phyloP scores from a whole-genome alignment of 2,329 filamentous ascomycete genomes.

The Aspergillus luchuensis region DNA sequence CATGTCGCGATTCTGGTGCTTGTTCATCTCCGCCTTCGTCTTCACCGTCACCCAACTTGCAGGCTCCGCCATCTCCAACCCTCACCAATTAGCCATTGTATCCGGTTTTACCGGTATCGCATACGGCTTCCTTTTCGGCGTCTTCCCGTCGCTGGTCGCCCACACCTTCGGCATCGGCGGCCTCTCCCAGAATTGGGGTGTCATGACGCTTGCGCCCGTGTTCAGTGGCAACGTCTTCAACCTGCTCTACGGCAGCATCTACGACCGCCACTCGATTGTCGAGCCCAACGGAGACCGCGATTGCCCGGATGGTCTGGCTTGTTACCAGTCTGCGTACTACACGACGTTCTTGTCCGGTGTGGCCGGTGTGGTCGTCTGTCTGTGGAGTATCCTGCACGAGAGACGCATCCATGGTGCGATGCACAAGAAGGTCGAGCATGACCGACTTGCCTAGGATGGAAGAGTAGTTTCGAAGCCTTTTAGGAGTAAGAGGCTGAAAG shows the following conservation, averaged over 20 bases:
- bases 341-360: conserved; percentile 74
- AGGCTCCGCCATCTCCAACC: conserved; percentile 74
- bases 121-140: conserved; percentile 92
- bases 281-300: conserved; percentile 68
- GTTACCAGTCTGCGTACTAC: conserved; percentile 79
- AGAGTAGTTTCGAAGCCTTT: background rate
- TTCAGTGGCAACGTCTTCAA: conserved; percentile 91
- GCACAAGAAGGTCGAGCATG: conserved; percentile 34
- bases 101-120: conserved; percentile 83
- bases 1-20: conserved; percentile 87
- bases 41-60: conserved; percentile 79
- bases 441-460: conserved; percentile 34
- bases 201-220: conserved; percentile 87
- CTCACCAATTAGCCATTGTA: conserved; percentile 73
- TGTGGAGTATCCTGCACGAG: conserved; percentile 56
- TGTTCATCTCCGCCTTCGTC: conserved; percentile 73
- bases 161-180: conserved; percentile 90
- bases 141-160: conserved; percentile 84
- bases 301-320: conserved; percentile 75
- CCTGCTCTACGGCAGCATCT: conserved; percentile 80
- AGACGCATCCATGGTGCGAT: conserved; percentile 30
- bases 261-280: conserved; percentile 75
- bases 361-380: conserved; percentile 66
- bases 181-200: conserved; percentile 92
- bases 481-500: background rate